These are phyloP conservation scores for Tricholomella constricta DNA, from an alignment of 768 basidiomycete species.

Conservation along the genomic window DNA sequence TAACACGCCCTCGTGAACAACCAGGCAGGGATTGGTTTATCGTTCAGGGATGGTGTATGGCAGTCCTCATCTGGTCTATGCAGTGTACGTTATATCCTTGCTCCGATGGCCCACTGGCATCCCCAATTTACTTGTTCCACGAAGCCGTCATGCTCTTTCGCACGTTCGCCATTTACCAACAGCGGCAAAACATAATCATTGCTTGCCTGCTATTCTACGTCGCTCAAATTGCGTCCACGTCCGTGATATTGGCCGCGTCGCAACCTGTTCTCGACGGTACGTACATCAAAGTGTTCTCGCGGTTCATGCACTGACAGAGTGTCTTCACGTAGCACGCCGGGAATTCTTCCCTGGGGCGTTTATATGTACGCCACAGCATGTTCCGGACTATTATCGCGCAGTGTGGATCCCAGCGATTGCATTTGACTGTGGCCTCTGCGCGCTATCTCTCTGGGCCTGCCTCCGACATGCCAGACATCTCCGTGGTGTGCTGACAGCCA, in stretches of 20 bases:
- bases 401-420: constrained; percentile 27
- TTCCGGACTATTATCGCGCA: constrained; percentile 19
- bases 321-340: constrained; percentile 8
- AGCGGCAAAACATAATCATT: constrained; percentile 13
- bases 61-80: constrained; percentile 27
- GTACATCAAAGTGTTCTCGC: background rate
- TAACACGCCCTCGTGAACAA: background rate
- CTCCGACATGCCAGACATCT: constrained; percentile 14
- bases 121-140: background rate
- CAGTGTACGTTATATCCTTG: constrained; percentile 22
- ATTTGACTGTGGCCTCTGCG: constrained; percentile 24
- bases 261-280: constrained; percentile 17
- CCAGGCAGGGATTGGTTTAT: constrained; percentile 23
- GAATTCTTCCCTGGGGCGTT: constrained; percentile 11
- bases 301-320: background rate
- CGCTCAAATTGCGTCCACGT: constrained; percentile 18
- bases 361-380: constrained; percentile 19
- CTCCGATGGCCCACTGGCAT: background rate
- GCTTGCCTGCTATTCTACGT: constrained; percentile 14
- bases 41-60: constrained; percentile 22
- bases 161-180: constrained; percentile 25
- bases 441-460: constrained; percentile 19
- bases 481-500: constrained; percentile 1
- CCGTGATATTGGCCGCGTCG: constrained; percentile 15
- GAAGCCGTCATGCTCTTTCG: constrained; percentile 27